Base-by-base conservation (phyloP, 2,329 filamentous ascomycete genomes). In the Madurella fahalii region DNA sequence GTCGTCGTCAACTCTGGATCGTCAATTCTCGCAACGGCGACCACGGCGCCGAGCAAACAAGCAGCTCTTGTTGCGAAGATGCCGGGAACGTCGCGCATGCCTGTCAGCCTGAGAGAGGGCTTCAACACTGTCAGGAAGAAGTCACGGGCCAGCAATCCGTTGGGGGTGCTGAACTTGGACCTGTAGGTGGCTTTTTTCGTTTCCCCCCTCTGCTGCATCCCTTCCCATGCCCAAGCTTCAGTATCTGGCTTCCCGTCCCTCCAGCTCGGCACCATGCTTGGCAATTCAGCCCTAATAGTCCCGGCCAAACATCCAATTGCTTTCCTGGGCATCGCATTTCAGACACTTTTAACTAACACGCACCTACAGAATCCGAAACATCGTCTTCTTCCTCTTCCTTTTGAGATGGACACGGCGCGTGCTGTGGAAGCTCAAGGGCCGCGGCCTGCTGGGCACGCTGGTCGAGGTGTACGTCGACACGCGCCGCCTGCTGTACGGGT, bases 331-430 rank as follows among this genome's bases (percentile, higher is more conserved):
- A 25, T 25, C 4, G 25, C 25, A 3, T 7, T 25, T 25, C 25
- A 25, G 25, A 4, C 25, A 7, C 4, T 25, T 25, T 25, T 44
- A 20, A 54, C 58, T 57, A 50, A 56, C 47, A 50, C 30, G 2
- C 9, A 12, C 8, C 7, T 2, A 4, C 61, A 93, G 90, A 57
- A 67, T 96, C 58, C 89, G 90, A 52, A 95, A 96, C 69, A 77
- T 96, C 56, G 77, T 97, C 64, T 95, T 97, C 71, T 79, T 92
- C 67, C 81, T 95, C 64, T 96, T 97, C 74, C 70, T 96, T 57
- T 76, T 95, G 46, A 87, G 92, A 68, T 88, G 91, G 78, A 82
- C 87, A 32, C 89, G 90, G 61, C 89, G 87, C 66, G 81, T 83
- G 30, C 87, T 90, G 69, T 87, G 90, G 75, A 89, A 94, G 68